Percentiles rank a stretch among this genome's conserved stretches.
These are phyloP conservation scores for Acer campestre DNA, from an alignment of 345 rosid species.

Conservation along the genomic window DNA sequence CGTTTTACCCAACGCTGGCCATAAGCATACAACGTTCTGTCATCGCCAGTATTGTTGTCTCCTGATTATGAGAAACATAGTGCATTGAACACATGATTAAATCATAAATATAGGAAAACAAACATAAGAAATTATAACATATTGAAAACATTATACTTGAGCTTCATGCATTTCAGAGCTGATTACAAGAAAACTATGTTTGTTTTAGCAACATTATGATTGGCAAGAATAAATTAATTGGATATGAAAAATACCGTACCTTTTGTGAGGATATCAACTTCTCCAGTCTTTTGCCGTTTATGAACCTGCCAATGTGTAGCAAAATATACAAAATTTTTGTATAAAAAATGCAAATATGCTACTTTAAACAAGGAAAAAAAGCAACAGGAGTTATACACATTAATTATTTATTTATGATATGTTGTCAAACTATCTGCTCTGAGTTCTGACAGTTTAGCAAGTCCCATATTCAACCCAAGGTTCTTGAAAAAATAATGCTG, in stretches of 20 bases:
- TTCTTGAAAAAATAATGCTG: not conserved
- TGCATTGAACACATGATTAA: not conserved
- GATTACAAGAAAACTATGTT: not conserved
- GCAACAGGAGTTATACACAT: not conserved
- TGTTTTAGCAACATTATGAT: not conserved
- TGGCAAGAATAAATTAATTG: constrained; percentile 3
- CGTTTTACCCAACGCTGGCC: constrained; percentile 74
- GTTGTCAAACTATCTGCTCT: not conserved
- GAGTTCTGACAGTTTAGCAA: too few species aligned
- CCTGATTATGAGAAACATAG: constrained; percentile 41
- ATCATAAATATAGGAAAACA: not conserved
- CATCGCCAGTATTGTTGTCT: constrained; percentile 58
- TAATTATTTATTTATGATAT: not conserved
- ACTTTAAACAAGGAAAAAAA: not conserved
- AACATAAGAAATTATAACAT: not conserved
- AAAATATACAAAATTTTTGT: not conserved
- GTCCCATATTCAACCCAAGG: too few species aligned
- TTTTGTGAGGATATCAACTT: constrained; percentile 49
- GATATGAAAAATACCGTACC: constrained; percentile 28
- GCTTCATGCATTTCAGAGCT: not conserved
- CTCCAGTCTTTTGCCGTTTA: constrained; percentile 28
- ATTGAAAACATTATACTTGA: not conserved
- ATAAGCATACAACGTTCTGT: constrained; percentile 59
- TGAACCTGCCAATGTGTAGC: constrained; percentile 36
- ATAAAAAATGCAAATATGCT: not conserved